Percentiles rank a stretch among this genome's conserved stretches.
Evolutionary conservation across 1,139 yeast species (phyloP).

Genomic region (Hanseniaspora gamundiae): DNA sequence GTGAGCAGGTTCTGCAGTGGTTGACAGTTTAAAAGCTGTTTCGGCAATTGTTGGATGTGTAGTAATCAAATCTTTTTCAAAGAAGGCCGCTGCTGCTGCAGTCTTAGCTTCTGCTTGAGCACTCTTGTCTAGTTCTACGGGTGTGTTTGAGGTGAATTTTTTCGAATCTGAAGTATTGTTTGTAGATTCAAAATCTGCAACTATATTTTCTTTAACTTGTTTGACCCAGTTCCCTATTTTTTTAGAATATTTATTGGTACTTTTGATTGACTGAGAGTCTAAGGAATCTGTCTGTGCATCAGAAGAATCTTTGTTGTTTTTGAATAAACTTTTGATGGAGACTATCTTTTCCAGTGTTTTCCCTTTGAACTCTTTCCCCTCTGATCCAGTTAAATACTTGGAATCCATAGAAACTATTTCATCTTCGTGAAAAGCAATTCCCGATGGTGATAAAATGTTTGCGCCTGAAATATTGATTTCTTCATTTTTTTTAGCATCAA

Average conservation of each 20-base stretch:
- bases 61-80: slow-evolving; percentile 5
- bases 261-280: not conserved
- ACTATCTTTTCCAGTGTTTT: slow-evolving; percentile 2
- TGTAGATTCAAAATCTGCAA: slow-evolving; percentile 6
- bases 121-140: slow-evolving; percentile 31
- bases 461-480: too few species aligned
- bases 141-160: slow-evolving; percentile 11
- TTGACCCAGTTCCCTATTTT: slow-evolving; percentile 4
- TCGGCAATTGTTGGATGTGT: slow-evolving; percentile 2
- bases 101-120: slow-evolving; percentile 37
- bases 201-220: slow-evolving; percentile 4
- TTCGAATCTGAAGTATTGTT: slow-evolving; percentile 16
- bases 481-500: too few species aligned
- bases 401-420: not conserved
- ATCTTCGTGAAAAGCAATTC: not conserved
- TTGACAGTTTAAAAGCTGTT: slow-evolving; percentile 3
- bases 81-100: slow-evolving; percentile 8
- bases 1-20: slow-evolving; percentile 1
- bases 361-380: not conserved
- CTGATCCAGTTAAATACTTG: not conserved
- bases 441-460: too few species aligned
- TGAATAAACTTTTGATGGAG: slow-evolving; percentile 2
- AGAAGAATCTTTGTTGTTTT: not conserved
- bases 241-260: slow-evolving; percentile 3
- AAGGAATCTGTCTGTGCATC: not conserved